phyloP scores from a whole-genome alignment of 1,284 basidiomycete species.

The Quambalaria eucalypti region DNA sequence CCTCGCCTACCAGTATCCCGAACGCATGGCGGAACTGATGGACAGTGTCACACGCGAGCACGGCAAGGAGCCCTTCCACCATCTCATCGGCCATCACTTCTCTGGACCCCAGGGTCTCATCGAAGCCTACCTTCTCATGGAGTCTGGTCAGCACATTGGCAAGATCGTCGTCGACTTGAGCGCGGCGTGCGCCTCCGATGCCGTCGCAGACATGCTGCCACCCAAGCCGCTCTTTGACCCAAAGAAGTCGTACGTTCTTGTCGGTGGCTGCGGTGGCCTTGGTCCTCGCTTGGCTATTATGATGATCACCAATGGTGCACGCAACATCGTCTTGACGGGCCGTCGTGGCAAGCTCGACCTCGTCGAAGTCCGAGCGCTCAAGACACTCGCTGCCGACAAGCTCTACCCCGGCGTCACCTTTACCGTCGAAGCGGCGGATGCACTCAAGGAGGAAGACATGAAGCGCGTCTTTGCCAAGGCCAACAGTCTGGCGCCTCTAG shows the following conservation, averaged over 20 bases:
- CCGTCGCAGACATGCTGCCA: too few relatives aligned
- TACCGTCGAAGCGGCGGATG: conserved; percentile 13
- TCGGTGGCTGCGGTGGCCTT: conserved; percentile 20
- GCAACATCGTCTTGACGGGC: conserved; percentile 17
- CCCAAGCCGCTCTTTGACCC: too few relatives aligned
- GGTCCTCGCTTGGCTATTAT: conserved; percentile 13
- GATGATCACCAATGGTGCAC: conserved; percentile 13
- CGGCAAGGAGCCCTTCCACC: too few relatives aligned
- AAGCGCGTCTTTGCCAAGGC: conserved; percentile 10
- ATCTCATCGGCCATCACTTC: too few relatives aligned
- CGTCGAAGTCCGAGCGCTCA: conserved; percentile 12
- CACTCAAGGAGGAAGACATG: conserved; percentile 10
- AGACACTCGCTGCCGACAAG: conserved; percentile 11
- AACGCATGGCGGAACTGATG: too few relatives aligned
- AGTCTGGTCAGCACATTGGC: too few relatives aligned
- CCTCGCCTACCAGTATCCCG: too few relatives aligned
- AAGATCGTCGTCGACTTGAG: too few relatives aligned
- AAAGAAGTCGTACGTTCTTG: conserved; percentile 12
- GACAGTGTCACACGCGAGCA: too few relatives aligned
- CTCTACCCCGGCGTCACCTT: conserved; percentile 13
- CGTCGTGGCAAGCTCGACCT: conserved; percentile 14
- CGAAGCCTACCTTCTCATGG: too few relatives aligned
- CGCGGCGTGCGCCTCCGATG: too few relatives aligned
- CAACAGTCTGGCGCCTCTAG: conserved; percentile 6
- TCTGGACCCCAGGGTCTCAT: too few relatives aligned